Percentiles rank a stretch among this genome's conserved stretches.
Evolutionary conservation across 805 yeast genomes (phyloP).

Genomic region (Saccharomycopsis olivae): DNA sequence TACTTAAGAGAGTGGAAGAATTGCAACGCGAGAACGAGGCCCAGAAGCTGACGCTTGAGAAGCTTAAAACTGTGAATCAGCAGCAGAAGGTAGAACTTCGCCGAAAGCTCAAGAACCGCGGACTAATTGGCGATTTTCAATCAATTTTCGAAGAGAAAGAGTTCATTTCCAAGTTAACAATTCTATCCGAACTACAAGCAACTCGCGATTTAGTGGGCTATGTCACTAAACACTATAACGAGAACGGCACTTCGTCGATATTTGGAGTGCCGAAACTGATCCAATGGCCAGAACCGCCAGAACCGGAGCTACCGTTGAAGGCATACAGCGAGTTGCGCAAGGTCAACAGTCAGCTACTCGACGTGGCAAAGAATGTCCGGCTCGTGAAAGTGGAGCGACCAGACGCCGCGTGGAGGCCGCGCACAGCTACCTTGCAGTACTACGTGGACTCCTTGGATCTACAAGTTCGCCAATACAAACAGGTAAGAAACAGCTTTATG

Average conservation of each 20-base stretch:
- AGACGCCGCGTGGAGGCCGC: too few species aligned
- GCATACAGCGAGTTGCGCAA: too few species aligned
- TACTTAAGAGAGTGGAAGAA: neutral
- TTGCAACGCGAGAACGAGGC: neutral
- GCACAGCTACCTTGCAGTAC: too few species aligned
- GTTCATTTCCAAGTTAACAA: constrained; percentile 6
- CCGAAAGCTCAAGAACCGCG: constrained; percentile 5
- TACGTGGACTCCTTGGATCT: too few species aligned
- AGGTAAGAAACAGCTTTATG: too few species aligned
- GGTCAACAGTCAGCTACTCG: too few species aligned
- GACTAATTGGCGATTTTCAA: constrained; percentile 8
- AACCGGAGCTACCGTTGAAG: too few species aligned
- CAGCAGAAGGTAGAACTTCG: constrained; percentile 2
- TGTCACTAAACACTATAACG: neutral
- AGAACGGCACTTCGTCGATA: neutral
- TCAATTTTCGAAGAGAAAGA: constrained; percentile 13
- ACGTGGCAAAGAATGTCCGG: too few species aligned
- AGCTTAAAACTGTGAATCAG: constrained; percentile 1
- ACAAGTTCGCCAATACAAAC: too few species aligned
- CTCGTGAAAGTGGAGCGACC: too few species aligned
- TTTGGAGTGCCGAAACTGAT: constrained; percentile 1
- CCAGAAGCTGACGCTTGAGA: neutral
- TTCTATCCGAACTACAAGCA: constrained; percentile 11
- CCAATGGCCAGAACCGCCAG: too few species aligned
- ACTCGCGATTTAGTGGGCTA: constrained; percentile 6